Conservation (phyloP, 116 monocot species). For the Posidonia oceanica region DNA sequence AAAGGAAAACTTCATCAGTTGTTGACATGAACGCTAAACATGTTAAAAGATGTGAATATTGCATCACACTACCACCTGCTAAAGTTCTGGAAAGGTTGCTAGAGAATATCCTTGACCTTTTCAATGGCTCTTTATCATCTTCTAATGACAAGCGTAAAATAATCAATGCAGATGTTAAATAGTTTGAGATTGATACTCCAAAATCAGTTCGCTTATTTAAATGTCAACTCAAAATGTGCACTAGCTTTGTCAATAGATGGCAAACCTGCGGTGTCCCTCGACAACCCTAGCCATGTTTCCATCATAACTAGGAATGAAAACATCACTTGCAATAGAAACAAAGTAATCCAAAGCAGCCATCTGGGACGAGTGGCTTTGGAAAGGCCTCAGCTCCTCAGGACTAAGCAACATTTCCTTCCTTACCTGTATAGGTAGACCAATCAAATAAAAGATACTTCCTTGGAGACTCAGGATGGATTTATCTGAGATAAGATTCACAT, state of each 20-base stretch:
- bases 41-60: too few relatives aligned
- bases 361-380: constrained; percentile 71
- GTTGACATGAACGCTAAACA: too few relatives aligned
- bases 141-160: too few relatives aligned
- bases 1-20: too few relatives aligned
- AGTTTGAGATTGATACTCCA: too few relatives aligned
- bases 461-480: neutral
- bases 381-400: constrained; percentile 44
- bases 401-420: constrained; percentile 77
- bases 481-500: constrained; percentile 9
- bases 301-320: constrained; percentile 87
- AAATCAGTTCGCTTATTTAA: too few relatives aligned
- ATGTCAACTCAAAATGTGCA: too few relatives aligned
- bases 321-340: constrained; percentile 75
- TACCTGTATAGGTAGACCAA: constrained; percentile 30
- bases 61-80: too few relatives aligned
- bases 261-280: constrained; percentile 90
- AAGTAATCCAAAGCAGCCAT: constrained; percentile 93
- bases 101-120: too few relatives aligned
- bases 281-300: constrained; percentile 98
- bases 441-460: neutral
- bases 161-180: too few relatives aligned
- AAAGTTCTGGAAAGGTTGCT: too few relatives aligned
- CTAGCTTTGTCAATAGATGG: neutral
- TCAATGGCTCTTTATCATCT: too few relatives aligned